phyloP scores from a whole-genome alignment of 352 stramenopile genomes.

The Phytopythium chamaehyphon region DNA sequence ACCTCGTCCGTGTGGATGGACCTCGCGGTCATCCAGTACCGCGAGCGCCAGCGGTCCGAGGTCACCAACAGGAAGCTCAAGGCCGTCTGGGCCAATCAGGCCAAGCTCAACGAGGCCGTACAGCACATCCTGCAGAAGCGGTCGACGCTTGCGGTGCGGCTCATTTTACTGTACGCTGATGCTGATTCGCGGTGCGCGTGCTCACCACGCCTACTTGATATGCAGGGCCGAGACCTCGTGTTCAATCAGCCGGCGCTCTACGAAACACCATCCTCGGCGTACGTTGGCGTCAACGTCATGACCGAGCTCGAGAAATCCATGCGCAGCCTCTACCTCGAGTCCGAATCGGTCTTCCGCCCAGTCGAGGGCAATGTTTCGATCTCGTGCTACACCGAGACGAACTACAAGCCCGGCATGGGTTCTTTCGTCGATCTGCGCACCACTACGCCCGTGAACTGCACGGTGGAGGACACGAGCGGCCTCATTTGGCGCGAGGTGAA shows the following conservation, averaged over 20 bases:
- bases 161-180: too few species aligned
- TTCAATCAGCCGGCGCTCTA: conserved; percentile 6
- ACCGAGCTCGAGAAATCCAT: conserved; percentile 17
- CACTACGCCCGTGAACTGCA: conserved; percentile 21
- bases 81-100: conserved; percentile 23
- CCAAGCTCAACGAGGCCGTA: conserved; percentile 23
- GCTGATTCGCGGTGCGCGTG: too few species aligned
- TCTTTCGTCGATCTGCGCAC: conserved; percentile 21
- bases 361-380: neutral
- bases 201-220: neutral
- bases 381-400: conserved; percentile 3
- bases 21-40: conserved; percentile 20
- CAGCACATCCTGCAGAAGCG: conserved; percentile 22
- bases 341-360: conserved; percentile 9
- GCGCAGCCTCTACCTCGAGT: conserved; percentile 15
- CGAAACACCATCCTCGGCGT: conserved; percentile 2
- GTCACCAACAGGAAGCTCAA: conserved; percentile 28
- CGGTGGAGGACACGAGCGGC: conserved; percentile 11
- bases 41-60: conserved; percentile 21
- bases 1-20: conserved; percentile 11
- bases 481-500: conserved; percentile 17
- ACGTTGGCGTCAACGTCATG: conserved; percentile 11
- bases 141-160: conserved; percentile 4
- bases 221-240: conserved; percentile 1
- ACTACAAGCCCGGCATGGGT: conserved; percentile 1